phyloP scores from a whole-genome alignment of 2,329 filamentous ascomycete species.

The Bipolaris zeicola region DNA sequence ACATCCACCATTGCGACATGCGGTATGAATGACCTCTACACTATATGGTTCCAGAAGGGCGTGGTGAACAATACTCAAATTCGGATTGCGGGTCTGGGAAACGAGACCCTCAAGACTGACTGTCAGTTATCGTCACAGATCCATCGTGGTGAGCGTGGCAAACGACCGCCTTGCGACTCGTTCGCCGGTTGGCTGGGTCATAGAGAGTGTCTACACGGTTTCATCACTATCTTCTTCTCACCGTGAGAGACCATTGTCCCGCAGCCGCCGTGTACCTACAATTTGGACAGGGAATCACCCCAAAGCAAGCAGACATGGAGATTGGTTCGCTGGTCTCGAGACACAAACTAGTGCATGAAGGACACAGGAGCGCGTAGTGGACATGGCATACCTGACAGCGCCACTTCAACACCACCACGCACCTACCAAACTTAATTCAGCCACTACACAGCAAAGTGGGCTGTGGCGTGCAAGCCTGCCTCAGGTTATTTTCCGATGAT shows the following conservation, averaged over 20 bases:
- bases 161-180: neutral
- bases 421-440: conserved; percentile 4
- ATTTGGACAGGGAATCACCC: neutral
- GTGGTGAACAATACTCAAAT: neutral
- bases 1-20: neutral
- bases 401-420: conserved; percentile 27
- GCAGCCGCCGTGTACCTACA: neutral
- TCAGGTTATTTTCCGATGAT: conserved; percentile 26
- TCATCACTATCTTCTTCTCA: neutral
- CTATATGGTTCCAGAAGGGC: neutral
- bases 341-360: conserved; percentile 5
- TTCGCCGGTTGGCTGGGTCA: neutral
- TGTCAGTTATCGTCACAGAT: neutral
- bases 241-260: neutral
- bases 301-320: neutral
- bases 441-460: conserved; percentile 5
- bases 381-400: conserved; percentile 1
- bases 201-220: neutral
- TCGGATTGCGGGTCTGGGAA: neutral
- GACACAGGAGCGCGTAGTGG: conserved; percentile 2
- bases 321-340: neutral
- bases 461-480: conserved; percentile 16
- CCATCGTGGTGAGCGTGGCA: neutral
- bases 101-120: neutral
- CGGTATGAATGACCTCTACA: neutral